These are phyloP conservation scores for Jatropha podagrica DNA, from an alignment of 441 rosid species.

Conservation along the genomic window DNA sequence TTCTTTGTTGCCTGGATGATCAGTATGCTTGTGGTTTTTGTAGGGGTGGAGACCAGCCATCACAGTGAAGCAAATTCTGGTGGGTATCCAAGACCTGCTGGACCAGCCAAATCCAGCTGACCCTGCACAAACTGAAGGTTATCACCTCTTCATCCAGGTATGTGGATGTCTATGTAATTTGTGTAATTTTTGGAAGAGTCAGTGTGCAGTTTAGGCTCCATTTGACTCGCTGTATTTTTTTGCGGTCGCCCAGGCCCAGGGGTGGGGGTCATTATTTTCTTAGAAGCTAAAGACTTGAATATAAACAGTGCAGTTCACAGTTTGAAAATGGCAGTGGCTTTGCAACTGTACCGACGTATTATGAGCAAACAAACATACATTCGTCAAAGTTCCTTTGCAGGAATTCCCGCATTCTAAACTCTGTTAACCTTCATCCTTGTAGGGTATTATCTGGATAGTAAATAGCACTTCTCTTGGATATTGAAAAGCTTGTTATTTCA, in stretches of 20 bases:
- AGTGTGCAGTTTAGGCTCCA: neutral
- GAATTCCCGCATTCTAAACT: neutral
- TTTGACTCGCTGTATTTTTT: neutral
- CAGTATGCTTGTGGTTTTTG: slow-evolving; percentile 13
- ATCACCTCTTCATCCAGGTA: slow-evolving; percentile 95
- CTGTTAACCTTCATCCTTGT: neutral
- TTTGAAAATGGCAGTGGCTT: neutral
- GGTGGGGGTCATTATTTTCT: neutral
- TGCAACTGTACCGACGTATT: neutral
- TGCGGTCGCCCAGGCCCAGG: neutral
- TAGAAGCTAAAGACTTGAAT: neutral
- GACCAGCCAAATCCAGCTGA: slow-evolving; percentile 94
- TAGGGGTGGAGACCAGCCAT: slow-evolving; percentile 99
- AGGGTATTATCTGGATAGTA: neutral
- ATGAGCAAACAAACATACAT: neutral
- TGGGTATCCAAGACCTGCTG: slow-evolving; percentile 91
- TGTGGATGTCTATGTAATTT: neutral
- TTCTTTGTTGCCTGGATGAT: neutral
- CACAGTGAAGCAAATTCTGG: slow-evolving; percentile 92
- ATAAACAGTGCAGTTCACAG: neutral
- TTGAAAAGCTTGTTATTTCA: neutral
- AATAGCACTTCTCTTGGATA: neutral
- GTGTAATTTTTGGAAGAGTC: neutral
- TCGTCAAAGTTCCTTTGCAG: neutral
- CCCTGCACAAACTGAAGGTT: slow-evolving; percentile 95